Evolutionary conservation across 2,329 filamentous ascomycete species (phyloP), one percentile per base, ranked within the genome.

Genomic region (Coniochaeta ligniaria): DNA sequence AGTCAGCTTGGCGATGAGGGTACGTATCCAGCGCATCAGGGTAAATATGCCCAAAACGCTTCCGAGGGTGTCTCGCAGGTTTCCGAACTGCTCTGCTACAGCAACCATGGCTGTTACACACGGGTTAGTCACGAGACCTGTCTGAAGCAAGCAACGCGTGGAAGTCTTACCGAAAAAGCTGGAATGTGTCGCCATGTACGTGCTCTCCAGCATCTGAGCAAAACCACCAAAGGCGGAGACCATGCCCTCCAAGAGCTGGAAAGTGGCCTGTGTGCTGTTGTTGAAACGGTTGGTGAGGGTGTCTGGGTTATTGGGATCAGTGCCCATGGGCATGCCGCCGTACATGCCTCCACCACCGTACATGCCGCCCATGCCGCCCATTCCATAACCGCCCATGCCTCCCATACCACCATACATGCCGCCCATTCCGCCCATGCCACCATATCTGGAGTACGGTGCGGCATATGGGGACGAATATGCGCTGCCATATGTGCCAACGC

Each of bases 131-230:
- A n/a, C 6, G 24, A 4, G 16, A 52, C 12, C 24, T 31, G 47
- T 17, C 2, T 31, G 7, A 31, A 16, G 3, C 5, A 31, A 52
- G 26, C 2, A 1, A 11, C 6, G 12, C 12, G 45, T 22, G 24
- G 43, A n/a, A 58, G 16, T 76, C 89, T 69, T 83, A 96, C 92
- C 93, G 70, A 98, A 99, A 76, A 99, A 99, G 59, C 92, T 96
- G 6, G 93, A 97, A 75, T 99, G 95, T 0, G 95, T 99, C 33
- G 96, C 95, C 96, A 99, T 99, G 70, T 97, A 99, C 12, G 95
- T 98, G 79, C 95, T 98, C 77, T 99, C 95, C 31, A 99, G 83
- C 95, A 99, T 99, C 79, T 99, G 95, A 14, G 96, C 92, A 72
- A 99, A 98, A 0, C 96, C 95, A 22, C 93, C 93, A 79, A 99